These are phyloP conservation scores for Manihot esculenta DNA, from an alignment of 441 rosid species.

Conservation along the genomic window DNA sequence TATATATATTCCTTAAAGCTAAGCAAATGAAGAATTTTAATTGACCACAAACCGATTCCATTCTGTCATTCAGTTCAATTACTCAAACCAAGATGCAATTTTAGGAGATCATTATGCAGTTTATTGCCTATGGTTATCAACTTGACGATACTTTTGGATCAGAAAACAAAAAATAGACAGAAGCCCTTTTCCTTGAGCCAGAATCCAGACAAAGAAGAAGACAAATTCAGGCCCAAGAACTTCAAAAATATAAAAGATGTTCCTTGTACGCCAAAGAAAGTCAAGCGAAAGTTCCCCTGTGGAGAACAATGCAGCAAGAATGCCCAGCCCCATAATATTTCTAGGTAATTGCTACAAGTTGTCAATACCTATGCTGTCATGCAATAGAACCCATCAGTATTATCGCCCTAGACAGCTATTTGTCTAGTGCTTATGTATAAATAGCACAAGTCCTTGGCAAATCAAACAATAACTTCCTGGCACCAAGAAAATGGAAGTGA, in stretches of 20 bases:
- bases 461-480: background rate
- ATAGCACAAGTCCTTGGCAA: background rate
- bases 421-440: background rate
- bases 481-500: conserved; percentile 20
- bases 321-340: background rate
- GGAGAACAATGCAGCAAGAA: background rate
- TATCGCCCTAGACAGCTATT: too few relatives aligned
- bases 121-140: background rate
- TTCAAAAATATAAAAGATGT: background rate
- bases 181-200: background rate
- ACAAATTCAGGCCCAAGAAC: background rate
- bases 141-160: background rate
- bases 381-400: background rate
- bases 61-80: background rate
- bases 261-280: background rate
- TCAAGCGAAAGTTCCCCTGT: too few relatives aligned
- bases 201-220: background rate
- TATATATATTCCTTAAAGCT: background rate
- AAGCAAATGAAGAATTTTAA: background rate
- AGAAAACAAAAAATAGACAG: background rate
- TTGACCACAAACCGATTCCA: background rate
- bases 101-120: background rate
- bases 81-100: background rate
- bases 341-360: background rate
- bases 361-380: background rate